A percentile compares a stretch with the other conserved stretches of the same genome.
Conservation (phyloP, 2,329 filamentous ascomycete genomes). For the Neofusicoccum sp. region DNA sequence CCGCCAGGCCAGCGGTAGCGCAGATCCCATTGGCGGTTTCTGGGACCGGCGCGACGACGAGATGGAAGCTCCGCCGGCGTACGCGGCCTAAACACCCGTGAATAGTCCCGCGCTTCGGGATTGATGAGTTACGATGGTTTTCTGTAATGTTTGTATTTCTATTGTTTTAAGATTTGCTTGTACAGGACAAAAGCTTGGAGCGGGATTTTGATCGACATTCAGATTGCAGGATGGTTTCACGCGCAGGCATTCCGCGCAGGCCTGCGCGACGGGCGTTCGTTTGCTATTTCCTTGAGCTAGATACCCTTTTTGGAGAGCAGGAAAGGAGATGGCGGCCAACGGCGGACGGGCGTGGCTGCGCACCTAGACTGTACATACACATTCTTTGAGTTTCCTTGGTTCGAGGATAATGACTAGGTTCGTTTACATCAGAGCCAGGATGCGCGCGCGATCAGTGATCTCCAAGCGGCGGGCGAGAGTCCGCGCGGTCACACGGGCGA, state of each 20-base stretch:
- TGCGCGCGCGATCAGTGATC: not conserved
- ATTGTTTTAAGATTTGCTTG: not conserved
- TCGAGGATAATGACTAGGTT: not conserved
- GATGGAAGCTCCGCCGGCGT: conserved; percentile 37
- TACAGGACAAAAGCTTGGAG: conserved; percentile 12
- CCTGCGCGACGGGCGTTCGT: conserved; percentile 19
- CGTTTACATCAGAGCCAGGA: not conserved
- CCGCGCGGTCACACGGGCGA: conserved; percentile 10
- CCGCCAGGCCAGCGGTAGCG: conserved; percentile 5
- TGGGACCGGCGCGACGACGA: conserved; percentile 31
- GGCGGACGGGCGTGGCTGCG: not conserved
- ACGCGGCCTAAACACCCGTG: conserved; percentile 31
- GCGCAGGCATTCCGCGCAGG: conserved; percentile 1
- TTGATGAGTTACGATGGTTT: conserved; percentile 17
- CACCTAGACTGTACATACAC: conserved; percentile 14
- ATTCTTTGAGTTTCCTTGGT: not conserved
- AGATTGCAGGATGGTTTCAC: conserved; percentile 11
- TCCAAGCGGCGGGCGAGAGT: not conserved
- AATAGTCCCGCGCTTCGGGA: not conserved
- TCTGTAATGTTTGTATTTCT: conserved; percentile 13
- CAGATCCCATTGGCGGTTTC: conserved; percentile 23
- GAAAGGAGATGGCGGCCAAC: conserved; percentile 15
- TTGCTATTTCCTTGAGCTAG: conserved; percentile 17
- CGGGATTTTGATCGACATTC: conserved; percentile 7
- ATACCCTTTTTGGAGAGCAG: conserved; percentile 17